phyloP scores from a whole-genome alignment of 164 flowering plant genomes.

The Magnolia sinica region DNA sequence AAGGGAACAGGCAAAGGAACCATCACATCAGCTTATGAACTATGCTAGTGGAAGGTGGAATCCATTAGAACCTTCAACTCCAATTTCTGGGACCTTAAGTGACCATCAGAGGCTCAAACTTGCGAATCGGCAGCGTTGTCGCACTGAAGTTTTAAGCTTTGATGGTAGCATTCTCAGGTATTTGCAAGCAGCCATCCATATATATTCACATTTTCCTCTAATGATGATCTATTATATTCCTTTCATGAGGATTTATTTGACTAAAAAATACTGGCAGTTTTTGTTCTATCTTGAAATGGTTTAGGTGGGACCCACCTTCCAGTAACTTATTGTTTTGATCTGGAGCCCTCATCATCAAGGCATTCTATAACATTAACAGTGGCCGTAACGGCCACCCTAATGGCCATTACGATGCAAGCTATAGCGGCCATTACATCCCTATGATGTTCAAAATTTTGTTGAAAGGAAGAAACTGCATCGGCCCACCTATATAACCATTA shows the following conservation, averaged over 20 bases:
- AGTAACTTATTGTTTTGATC: not conserved
- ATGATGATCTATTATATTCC: too few relatives aligned
- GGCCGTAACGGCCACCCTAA: too few relatives aligned
- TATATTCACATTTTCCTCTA: too few relatives aligned
- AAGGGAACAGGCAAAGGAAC: slow-evolving; percentile 57
- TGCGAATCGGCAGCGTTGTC: slow-evolving; percentile 66
- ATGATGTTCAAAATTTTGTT: too few relatives aligned
- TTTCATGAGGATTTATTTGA: not conserved
- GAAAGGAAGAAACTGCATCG: too few relatives aligned
- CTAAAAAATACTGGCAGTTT: not conserved
- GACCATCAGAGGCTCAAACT: slow-evolving; percentile 82
- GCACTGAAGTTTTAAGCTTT: slow-evolving; percentile 89
- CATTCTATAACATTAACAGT: too few relatives aligned
- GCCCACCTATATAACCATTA: too few relatives aligned
- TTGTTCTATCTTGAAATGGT: not conserved
- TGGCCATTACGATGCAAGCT: too few relatives aligned
- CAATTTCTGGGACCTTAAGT: slow-evolving; percentile 72
- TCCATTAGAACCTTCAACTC: slow-evolving; percentile 88
- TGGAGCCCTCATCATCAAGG: not conserved
- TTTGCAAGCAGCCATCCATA: not conserved
- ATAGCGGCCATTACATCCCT: too few relatives aligned
- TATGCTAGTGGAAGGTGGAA: slow-evolving; percentile 99
- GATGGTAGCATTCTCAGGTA: slow-evolving; percentile 96
- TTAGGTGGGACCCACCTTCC: not conserved
- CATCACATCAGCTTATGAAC: slow-evolving; percentile 54